Evolutionary conservation across 495 filamentous ascomycete species (phyloP).

Genomic region (Hypoxylon fragiforme): DNA sequence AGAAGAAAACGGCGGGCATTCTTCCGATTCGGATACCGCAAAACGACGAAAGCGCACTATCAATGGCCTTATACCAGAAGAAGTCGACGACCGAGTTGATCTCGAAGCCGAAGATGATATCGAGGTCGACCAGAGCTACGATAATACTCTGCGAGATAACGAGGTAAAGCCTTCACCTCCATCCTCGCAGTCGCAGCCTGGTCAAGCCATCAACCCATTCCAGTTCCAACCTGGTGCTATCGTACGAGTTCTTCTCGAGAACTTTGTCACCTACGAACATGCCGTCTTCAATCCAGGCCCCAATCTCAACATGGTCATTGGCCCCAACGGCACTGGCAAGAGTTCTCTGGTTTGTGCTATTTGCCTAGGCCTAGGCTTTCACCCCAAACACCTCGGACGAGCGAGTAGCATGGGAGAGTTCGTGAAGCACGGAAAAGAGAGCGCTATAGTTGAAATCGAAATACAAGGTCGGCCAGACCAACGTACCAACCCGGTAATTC

Average conservation of each 20-base stretch:
- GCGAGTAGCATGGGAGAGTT: slow-evolving; percentile 86
- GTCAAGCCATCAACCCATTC: slow-evolving; percentile 5
- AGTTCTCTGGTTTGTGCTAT: slow-evolving; percentile 97
- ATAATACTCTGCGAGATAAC: slow-evolving; percentile 1
- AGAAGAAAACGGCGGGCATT: slow-evolving; percentile 41
- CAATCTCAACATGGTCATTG: slow-evolving; percentile 97
- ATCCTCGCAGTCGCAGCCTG: slow-evolving; percentile 6
- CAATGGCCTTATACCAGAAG: slow-evolving; percentile 13
- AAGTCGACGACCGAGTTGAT: slow-evolving; percentile 9
- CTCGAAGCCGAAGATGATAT: slow-evolving; percentile 13
- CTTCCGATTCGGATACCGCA: slow-evolving; percentile 25
- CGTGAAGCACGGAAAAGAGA: slow-evolving; percentile 82
- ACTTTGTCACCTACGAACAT: slow-evolving; percentile 94
- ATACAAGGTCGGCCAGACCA: slow-evolving; percentile 61
- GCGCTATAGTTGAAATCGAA: slow-evolving; percentile 87
- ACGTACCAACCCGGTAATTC: slow-evolving; percentile 69
- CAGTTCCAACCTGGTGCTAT: slow-evolving; percentile 81
- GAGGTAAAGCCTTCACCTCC: slow-evolving; percentile 20
- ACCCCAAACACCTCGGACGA: slow-evolving; percentile 80
- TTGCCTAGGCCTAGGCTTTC: slow-evolving; percentile 87
- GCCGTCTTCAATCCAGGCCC: slow-evolving; percentile 90
- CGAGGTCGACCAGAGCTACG: neutral
- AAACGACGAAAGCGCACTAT: slow-evolving; percentile 27
- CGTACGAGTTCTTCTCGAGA: slow-evolving; percentile 79
- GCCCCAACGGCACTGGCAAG: slow-evolving; percentile 96